Conservation (phyloP, 2,329 filamentous ascomycete genomes). For the Pyricularia grisea region DNA sequence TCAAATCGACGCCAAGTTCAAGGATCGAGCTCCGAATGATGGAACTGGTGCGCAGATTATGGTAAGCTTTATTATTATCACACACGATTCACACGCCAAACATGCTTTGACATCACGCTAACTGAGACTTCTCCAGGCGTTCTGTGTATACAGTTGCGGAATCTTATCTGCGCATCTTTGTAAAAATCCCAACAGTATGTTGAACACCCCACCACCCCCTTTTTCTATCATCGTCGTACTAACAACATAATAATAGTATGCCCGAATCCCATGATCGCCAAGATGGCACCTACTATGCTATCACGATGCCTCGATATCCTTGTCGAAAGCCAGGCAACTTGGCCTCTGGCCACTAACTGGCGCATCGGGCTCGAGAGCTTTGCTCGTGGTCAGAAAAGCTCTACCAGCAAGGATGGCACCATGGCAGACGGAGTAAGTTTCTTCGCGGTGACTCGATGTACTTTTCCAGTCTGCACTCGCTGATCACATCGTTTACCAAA, state of each 20-base stretch:
- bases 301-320: conserved; percentile 32
- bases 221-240: neutral
- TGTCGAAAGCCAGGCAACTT: conserved; percentile 35
- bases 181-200: conserved; percentile 24
- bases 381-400: conserved; percentile 29
- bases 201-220: neutral
- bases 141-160: conserved; percentile 42
- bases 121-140: conserved; percentile 20
- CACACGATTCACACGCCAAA: too few species aligned
- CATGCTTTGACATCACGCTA: neutral
- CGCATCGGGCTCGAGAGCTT: conserved; percentile 34
- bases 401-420: conserved; percentile 28
- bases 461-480: conserved; percentile 3
- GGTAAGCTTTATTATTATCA: conserved; percentile 21
- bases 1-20: conserved; percentile 40
- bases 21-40: conserved; percentile 30
- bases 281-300: conserved; percentile 33
- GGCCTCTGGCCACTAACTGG: conserved; percentile 41
- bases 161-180: conserved; percentile 39
- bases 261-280: conserved; percentile 25
- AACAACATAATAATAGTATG: conserved; percentile 22
- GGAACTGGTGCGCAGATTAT: conserved; percentile 41
- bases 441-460: conserved; percentile 4
- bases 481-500: neutral
- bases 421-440: conserved; percentile 36